A percentile compares a stretch with the other conserved stretches of the same genome.
Evolutionary conservation across 2,329 filamentous ascomycete species (phyloP).

Genomic region (Phialemonium atrogriseum): DNA sequence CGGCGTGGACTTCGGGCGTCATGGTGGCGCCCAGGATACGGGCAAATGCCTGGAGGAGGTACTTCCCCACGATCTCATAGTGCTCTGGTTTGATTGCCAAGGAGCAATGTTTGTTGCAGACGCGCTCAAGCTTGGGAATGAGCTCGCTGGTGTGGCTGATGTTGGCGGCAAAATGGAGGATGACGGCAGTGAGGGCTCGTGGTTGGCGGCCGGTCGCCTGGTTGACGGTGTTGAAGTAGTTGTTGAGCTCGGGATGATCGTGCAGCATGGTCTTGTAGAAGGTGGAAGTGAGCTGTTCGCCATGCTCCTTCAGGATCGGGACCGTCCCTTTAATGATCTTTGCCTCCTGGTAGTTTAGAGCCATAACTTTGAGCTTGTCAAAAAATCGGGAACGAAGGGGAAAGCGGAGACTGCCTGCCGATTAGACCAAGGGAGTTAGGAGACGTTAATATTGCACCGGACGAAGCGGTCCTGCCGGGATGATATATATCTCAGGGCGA

Average conservation of each 20-base stretch:
- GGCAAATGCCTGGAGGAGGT: slow-evolving; percentile 59
- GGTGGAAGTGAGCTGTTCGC: slow-evolving; percentile 57
- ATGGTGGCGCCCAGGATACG: slow-evolving; percentile 58
- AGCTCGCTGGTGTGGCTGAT: slow-evolving; percentile 55
- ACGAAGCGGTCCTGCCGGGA: no score
- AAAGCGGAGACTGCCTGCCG: no score
- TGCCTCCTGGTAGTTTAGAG: slow-evolving; percentile 46
- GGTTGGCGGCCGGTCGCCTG: slow-evolving; percentile 56
- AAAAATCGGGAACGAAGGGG: no score
- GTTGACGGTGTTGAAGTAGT: slow-evolving; percentile 63
- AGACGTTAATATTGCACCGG: no score
- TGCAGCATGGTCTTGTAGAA: slow-evolving; percentile 65
- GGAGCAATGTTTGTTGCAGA: slow-evolving; percentile 66
- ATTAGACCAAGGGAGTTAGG: no score
- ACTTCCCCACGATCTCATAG: slow-evolving; percentile 62
- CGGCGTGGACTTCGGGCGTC: slow-evolving; percentile 54
- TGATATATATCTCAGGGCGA: no score
- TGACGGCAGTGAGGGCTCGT: slow-evolving; percentile 51
- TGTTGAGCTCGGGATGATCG: slow-evolving; percentile 57
- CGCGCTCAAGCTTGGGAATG: slow-evolving; percentile 43
- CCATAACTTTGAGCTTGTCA: slow-evolving; percentile 14
- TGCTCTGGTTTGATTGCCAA: slow-evolving; percentile 61
- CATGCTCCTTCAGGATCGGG: slow-evolving; percentile 59
- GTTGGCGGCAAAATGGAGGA: slow-evolving; percentile 64
- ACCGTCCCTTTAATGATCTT: slow-evolving; percentile 62